Conservation (phyloP, 1,284 basidiomycete species). For the Apiotrichum montevideense region DNA sequence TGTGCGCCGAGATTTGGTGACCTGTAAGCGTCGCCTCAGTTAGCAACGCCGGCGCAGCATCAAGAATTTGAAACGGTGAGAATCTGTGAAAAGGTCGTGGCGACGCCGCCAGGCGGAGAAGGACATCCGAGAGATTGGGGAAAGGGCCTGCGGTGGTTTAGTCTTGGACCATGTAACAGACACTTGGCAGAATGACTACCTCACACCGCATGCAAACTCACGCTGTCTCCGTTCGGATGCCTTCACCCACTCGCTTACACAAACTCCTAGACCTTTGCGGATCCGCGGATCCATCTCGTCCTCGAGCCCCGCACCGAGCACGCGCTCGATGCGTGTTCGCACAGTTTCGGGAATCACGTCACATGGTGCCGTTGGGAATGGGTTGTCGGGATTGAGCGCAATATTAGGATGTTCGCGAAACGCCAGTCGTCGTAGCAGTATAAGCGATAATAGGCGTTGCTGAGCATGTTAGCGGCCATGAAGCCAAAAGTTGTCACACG, state of each 20-base stretch:
- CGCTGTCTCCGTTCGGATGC: constrained; percentile 30
- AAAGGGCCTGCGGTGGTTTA: constrained; percentile 25
- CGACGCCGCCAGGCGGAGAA: constrained; percentile 32
- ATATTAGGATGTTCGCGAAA: constrained; percentile 31
- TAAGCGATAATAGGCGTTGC: constrained; percentile 36
- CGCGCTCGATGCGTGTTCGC: constrained; percentile 32
- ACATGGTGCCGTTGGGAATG: constrained; percentile 30
- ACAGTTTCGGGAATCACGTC: constrained; percentile 34
- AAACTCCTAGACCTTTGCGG: constrained; percentile 36
- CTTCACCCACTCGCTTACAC: constrained; percentile 36
- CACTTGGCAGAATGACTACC: neutral
- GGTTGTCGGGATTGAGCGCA: constrained; percentile 25
- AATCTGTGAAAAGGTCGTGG: constrained; percentile 37
- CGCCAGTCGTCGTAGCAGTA: constrained; percentile 34
- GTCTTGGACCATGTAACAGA: no score
- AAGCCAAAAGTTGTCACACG: constrained; percentile 3
- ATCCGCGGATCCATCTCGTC: constrained; percentile 41
- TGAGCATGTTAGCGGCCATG: constrained; percentile 3
- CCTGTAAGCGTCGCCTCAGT: constrained; percentile 25
- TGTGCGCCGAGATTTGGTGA: constrained; percentile 21
- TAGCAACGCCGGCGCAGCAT: constrained; percentile 29
- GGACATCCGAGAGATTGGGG: constrained; percentile 25
- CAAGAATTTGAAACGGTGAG: constrained; percentile 38
- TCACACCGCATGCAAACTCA: constrained; percentile 16
- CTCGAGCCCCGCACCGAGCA: constrained; percentile 35